These are phyloP conservation scores for Orbilia blumenaviensis DNA, from an alignment of 2,329 filamentous ascomycete species.

Conservation along the genomic window DNA sequence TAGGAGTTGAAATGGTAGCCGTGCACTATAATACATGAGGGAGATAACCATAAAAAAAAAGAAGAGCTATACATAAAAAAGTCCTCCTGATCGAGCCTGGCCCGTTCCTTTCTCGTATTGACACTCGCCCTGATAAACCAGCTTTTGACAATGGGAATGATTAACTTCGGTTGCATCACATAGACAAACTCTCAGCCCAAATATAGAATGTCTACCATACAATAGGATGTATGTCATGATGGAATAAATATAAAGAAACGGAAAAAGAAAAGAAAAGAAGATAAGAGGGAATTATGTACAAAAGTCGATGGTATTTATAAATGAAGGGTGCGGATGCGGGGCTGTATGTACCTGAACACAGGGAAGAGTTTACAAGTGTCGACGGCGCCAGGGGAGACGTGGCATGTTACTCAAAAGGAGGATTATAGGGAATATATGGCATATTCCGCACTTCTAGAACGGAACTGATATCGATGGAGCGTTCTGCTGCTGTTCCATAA, in stretches of 20 bases:
- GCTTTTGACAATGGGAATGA: conserved; percentile 21
- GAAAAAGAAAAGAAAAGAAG: neutral
- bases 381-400: conserved; percentile 51
- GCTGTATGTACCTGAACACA: conserved; percentile 38
- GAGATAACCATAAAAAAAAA: conserved; percentile 19
- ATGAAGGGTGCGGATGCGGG: conserved; percentile 14
- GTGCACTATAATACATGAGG: conserved; percentile 50
- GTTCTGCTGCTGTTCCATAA: conserved; percentile 82
- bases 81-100: conserved; percentile 15
- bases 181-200: conserved; percentile 16
- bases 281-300: conserved; percentile 41
- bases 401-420: conserved; percentile 60
- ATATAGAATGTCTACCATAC: conserved; percentile 48
- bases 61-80: conserved; percentile 8
- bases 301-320: conserved; percentile 31
- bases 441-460: conserved; percentile 38
- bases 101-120: conserved; percentile 4
- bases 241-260: conserved; percentile 8
- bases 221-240: conserved; percentile 28
- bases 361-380: conserved; percentile 59
- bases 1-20: conserved; percentile 44
- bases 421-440: neutral
- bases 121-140: conserved; percentile 24
- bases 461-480: conserved; percentile 50
- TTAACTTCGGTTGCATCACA: conserved; percentile 18